phyloP scores from a whole-genome alignment of 176 grass and related monocot species.

The Rhynchospora pubera region DNA sequence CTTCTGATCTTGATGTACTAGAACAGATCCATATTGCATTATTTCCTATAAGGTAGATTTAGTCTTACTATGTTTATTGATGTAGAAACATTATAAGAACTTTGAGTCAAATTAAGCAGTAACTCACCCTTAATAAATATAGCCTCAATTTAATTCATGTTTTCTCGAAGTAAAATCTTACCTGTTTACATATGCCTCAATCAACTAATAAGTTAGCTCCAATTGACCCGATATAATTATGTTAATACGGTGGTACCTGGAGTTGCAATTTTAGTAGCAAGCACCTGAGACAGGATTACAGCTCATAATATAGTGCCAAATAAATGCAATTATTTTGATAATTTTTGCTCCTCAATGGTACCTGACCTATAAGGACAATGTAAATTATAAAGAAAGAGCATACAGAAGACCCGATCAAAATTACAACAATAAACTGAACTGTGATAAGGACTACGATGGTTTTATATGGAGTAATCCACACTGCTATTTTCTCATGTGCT shows the following conservation, averaged over 20 bases:
- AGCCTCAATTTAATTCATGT: background rate
- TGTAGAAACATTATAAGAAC: background rate
- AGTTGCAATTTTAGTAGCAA: background rate
- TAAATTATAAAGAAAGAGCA: background rate
- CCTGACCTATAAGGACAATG: background rate
- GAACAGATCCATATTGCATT: constrained; percentile 83
- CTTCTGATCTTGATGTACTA: constrained; percentile 77
- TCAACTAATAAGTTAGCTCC: background rate
- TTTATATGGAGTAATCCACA: background rate
- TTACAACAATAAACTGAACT: background rate
- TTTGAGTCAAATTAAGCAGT: background rate
- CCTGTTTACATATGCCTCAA: background rate
- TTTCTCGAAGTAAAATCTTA: constrained; percentile 14
- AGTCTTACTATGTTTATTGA: background rate
- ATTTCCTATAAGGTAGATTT: constrained; percentile 77
- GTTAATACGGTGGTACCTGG: background rate
- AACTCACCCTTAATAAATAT: background rate
- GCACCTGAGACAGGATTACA: background rate
- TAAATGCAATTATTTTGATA: background rate
- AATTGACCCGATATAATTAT: background rate
- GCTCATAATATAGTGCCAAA: background rate
- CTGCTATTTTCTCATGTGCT: background rate
- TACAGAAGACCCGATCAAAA: background rate
- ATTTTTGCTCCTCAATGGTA: background rate
- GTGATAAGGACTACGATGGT: background rate